A percentile compares a stretch with the other conserved stretches of the same genome.
These are phyloP conservation scores for Eucalyptus paniculata DNA, from an alignment of 345 rosid species.

Conservation along the genomic window DNA sequence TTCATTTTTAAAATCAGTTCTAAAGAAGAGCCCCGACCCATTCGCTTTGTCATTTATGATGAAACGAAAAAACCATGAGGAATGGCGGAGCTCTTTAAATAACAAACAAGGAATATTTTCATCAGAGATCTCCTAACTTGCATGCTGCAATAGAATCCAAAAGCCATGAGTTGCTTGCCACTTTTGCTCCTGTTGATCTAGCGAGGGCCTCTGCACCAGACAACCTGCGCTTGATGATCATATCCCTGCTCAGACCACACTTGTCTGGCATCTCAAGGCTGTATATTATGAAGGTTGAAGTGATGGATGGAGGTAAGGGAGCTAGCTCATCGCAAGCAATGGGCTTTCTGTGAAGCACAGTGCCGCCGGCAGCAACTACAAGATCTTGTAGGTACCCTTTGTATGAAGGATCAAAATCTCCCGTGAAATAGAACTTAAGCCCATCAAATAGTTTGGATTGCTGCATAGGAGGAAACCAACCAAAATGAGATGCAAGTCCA, in stretches of 20 bases:
- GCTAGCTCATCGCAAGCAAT: slow-evolving; percentile 12
- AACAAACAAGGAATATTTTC: not conserved
- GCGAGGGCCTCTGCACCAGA: slow-evolving; percentile 60
- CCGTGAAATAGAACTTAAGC: slow-evolving; percentile 46
- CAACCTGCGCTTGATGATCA: slow-evolving; percentile 26
- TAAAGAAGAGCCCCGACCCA: not conserved
- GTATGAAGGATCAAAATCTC: slow-evolving; percentile 66
- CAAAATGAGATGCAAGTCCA: not conserved
- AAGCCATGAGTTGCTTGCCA: slow-evolving; percentile 72
- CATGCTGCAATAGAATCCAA: slow-evolving; percentile 70
- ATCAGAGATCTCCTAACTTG: slow-evolving; percentile 20
- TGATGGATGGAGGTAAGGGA: not conserved
- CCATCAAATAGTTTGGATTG: slow-evolving; percentile 41
- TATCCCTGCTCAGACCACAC: slow-evolving; percentile 18
- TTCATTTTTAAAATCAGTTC: not conserved
- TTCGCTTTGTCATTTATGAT: not conserved
- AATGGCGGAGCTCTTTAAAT: not conserved
- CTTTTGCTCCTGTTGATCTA: slow-evolving; percentile 44
- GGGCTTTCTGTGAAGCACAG: slow-evolving; percentile 58
- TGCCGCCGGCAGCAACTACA: slow-evolving; percentile 62
- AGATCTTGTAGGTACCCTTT: slow-evolving; percentile 76
- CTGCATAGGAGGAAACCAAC: slow-evolving; percentile 23
- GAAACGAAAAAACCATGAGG: not conserved
- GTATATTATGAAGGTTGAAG: slow-evolving; percentile 52
- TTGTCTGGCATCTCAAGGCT: slow-evolving; percentile 46